These are phyloP conservation scores for Plasmodium knowlesi DNA, from an alignment of 169 alveolate species.

Conservation along the genomic window DNA sequence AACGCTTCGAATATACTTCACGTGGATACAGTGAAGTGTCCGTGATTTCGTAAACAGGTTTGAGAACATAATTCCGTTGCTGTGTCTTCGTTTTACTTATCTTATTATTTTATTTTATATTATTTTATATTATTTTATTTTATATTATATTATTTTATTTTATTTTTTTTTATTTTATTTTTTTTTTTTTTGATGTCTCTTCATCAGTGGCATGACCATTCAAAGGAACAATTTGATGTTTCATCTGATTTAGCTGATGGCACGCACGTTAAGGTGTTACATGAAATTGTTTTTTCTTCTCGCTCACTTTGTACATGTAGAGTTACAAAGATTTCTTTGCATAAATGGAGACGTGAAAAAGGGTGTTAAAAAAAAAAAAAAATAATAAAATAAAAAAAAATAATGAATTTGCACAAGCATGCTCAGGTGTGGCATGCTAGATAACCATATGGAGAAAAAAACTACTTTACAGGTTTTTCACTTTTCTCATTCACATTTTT, in stretches of 20 bases:
- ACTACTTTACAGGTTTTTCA: slow-evolving; percentile 14
- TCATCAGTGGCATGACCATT: neutral
- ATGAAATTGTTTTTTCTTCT: neutral
- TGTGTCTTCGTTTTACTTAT: neutral
- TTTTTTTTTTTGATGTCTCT: neutral
- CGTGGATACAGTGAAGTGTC: neutral
- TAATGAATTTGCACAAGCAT: neutral
- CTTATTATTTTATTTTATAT: neutral
- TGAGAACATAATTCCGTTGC: neutral
- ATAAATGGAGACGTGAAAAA: neutral
- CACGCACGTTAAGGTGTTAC: neutral
- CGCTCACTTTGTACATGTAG: neutral
- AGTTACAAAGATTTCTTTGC: neutral
- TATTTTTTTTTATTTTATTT: neutral
- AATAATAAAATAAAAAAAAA: slow-evolving; percentile 21
- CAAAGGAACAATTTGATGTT: neutral
- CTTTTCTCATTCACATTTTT: slow-evolving; percentile 23
- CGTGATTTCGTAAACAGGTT: neutral
- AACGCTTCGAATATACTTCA: neutral
- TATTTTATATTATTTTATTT: neutral
- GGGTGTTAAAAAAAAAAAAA: slow-evolving; percentile 3
- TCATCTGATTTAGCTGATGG: neutral
- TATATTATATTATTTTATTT: neutral
- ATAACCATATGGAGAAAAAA: neutral
- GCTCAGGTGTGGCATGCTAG: neutral